Evolutionary conservation across 73 alveolate species (phyloP).

Genomic region (Stentor roeselii): DNA sequence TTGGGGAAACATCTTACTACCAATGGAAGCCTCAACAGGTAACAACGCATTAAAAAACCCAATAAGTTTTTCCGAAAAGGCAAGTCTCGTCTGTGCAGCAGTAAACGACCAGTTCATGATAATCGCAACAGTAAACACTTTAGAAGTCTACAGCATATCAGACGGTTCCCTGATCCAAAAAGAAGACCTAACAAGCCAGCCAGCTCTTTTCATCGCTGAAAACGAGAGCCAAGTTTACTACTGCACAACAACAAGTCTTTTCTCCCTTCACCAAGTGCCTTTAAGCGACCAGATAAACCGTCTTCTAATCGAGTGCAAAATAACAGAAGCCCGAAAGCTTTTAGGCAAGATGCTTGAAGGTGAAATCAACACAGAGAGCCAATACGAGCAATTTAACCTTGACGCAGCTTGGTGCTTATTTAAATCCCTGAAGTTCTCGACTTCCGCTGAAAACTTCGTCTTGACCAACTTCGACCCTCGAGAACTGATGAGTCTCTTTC

Average conservation of each 20-base stretch:
- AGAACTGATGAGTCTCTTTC: conserved; percentile 16
- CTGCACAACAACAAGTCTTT: background rate
- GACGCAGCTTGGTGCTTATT: conserved; percentile 31
- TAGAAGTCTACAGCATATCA: background rate
- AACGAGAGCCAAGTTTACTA: background rate
- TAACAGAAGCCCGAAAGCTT: conserved; percentile 2
- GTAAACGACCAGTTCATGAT: background rate
- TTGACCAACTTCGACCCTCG: conserved; percentile 27
- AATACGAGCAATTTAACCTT: conserved; percentile 10
- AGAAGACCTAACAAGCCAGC: background rate
- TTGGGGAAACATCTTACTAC: conserved; percentile 18
- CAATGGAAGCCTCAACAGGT: conserved; percentile 23
- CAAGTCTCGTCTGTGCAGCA: conserved; percentile 11
- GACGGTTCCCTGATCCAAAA: conserved; percentile 9
- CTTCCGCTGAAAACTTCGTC: conserved; percentile 15
- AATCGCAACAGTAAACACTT: conserved; percentile 1
- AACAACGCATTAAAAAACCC: conserved; percentile 23
- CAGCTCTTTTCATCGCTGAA: background rate
- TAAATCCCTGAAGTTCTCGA: background rate
- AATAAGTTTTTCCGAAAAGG: conserved; percentile 8
- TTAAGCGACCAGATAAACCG: background rate
- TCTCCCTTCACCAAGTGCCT: background rate
- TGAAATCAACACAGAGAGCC: background rate
- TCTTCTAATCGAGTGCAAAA: conserved; percentile 19
- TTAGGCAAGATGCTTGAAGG: background rate